Evolutionary conservation across 805 yeast genomes (phyloP).

Genomic region (Pichia thaimueangensis): DNA sequence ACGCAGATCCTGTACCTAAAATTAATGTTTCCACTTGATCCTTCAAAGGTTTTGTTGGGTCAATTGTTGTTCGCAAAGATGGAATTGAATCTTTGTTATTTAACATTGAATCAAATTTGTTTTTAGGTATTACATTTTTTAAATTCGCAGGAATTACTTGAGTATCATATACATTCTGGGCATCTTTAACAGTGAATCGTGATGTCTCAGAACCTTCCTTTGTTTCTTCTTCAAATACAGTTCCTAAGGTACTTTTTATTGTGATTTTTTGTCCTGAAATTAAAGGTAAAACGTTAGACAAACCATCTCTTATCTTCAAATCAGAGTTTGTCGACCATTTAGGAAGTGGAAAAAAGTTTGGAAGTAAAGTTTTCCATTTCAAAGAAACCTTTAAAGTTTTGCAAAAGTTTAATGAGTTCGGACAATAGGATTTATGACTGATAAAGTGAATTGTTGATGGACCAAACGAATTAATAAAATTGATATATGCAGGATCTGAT

Average conservation of each 20-base stretch:
- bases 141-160: conserved; percentile 20
- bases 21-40: conserved; percentile 65
- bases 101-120: conserved; percentile 9
- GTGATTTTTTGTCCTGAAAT: conserved; percentile 25
- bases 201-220: conserved; percentile 5
- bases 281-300: conserved; percentile 21
- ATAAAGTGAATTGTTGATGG: conserved; percentile 50
- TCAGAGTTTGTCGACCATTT: conserved; percentile 26
- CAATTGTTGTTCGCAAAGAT: conserved; percentile 9
- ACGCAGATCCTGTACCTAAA: conserved; percentile 88
- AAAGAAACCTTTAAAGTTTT: conserved; percentile 48
- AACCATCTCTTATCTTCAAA: conserved; percentile 20
- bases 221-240: conserved; percentile 5
- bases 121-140: conserved; percentile 5
- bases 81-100: conserved; percentile 1
- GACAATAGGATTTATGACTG: conserved; percentile 62
- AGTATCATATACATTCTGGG: conserved; percentile 22
- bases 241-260: conserved; percentile 17
- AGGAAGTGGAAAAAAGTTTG: conserved; percentile 39
- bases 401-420: conserved; percentile 54
- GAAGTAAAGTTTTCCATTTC: conserved; percentile 51
- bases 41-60: conserved; percentile 24
- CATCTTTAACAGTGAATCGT: conserved; percentile 17
- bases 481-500: conserved; percentile 34
- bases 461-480: conserved; percentile 52